phyloP scores from a whole-genome alignment of 1,139 yeast species.

The Meyerozyma carpophila region DNA sequence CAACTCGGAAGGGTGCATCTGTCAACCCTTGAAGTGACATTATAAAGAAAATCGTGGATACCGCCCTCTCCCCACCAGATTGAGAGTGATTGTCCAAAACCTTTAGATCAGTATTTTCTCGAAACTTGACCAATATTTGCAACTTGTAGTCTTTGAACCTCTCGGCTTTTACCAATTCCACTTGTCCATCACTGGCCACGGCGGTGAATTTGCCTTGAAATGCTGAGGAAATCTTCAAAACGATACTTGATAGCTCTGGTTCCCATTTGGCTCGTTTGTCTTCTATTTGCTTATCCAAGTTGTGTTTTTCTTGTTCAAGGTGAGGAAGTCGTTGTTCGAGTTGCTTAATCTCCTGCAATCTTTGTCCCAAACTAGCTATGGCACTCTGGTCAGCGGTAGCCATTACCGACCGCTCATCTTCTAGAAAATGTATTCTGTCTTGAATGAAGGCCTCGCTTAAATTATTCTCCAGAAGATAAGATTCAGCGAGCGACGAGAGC shows the following conservation, averaged over 20 bases:
- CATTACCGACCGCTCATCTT: slow-evolving; percentile 35
- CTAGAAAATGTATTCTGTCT: slow-evolving; percentile 27
- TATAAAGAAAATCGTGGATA: slow-evolving; percentile 84
- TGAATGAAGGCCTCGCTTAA: slow-evolving; percentile 36
- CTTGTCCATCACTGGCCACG: slow-evolving; percentile 85
- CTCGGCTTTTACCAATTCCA: slow-evolving; percentile 50
- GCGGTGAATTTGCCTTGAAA: slow-evolving; percentile 63
- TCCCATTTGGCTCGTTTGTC: slow-evolving; percentile 49
- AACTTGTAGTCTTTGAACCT: slow-evolving; percentile 75
- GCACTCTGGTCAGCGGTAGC: slow-evolving; percentile 37
- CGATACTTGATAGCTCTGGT: slow-evolving; percentile 46
- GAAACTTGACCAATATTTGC: slow-evolving; percentile 78
- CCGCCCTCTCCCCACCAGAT: slow-evolving; percentile 98
- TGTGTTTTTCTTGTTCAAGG: slow-evolving; percentile 18
- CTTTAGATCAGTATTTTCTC: slow-evolving; percentile 67
- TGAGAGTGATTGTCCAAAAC: slow-evolving; percentile 80
- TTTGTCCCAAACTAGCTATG: slow-evolving; percentile 25
- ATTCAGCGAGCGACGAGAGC: slow-evolving; percentile 38
- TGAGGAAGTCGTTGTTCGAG: slow-evolving; percentile 31
- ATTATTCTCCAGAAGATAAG: slow-evolving; percentile 34
- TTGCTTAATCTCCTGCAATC: slow-evolving; percentile 24
- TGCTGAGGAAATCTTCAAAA: slow-evolving; percentile 50
- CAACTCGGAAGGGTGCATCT: slow-evolving; percentile 87
- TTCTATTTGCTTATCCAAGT: slow-evolving; percentile 31
- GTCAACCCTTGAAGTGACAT: slow-evolving; percentile 92